Percentiles rank a stretch among this genome's conserved stretches.
Conservation (phyloP, 805 yeast genomes). For the Candida anglica region DNA sequence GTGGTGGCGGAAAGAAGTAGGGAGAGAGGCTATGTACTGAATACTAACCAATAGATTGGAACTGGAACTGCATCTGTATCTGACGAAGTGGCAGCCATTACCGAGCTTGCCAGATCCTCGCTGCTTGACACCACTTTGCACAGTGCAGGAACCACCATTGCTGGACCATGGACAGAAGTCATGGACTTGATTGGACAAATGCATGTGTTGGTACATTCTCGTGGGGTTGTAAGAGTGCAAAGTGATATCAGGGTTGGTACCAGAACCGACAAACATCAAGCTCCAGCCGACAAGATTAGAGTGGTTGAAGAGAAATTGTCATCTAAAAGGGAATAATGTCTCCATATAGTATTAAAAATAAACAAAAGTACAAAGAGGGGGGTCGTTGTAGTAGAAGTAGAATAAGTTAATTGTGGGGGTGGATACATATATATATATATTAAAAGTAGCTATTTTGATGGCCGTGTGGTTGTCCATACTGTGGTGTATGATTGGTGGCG, state of each 20-base stretch:
- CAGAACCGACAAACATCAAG: conserved; percentile 69
- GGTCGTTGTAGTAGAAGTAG: background rate
- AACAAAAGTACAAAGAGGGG: too few species aligned
- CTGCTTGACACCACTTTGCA: conserved; percentile 69
- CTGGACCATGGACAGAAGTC: conserved; percentile 92
- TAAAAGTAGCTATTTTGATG: too few species aligned
- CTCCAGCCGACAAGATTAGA: conserved; percentile 68
- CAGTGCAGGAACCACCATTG: conserved; percentile 89
- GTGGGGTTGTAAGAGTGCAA: conserved; percentile 76
- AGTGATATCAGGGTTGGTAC: conserved; percentile 87
- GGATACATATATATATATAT: too few species aligned
- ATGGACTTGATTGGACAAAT: conserved; percentile 73
- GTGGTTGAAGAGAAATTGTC: conserved; percentile 51
- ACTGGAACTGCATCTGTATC: conserved; percentile 76
- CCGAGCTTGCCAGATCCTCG: conserved; percentile 56
- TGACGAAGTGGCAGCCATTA: conserved; percentile 71
- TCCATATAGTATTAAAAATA: too few species aligned
- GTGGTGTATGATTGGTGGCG: too few species aligned
- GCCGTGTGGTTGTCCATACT: too few species aligned
- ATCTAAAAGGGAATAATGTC: background rate
- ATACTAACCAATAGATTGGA: conserved; percentile 57
- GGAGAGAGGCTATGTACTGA: background rate
- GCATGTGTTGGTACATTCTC: conserved; percentile 67
- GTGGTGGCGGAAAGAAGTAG: background rate
- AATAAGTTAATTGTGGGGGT: too few species aligned